Evolutionary conservation across 2,329 filamentous ascomycete species (phyloP).

Genomic region (Cladosporium sp.): DNA sequence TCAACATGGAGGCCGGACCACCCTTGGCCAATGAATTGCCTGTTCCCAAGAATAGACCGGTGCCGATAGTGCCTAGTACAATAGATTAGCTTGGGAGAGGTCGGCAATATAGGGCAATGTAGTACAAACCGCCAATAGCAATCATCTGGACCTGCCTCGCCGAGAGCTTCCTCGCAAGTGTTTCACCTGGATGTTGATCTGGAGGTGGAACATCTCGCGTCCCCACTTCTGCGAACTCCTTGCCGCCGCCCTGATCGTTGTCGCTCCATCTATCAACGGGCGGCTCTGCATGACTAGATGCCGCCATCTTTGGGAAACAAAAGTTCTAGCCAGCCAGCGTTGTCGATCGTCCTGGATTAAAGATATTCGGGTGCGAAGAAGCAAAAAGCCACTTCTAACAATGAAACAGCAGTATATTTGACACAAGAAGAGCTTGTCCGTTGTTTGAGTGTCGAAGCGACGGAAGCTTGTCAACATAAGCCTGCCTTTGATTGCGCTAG

Average conservation of each 20-base stretch:
- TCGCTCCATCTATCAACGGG: neutral
- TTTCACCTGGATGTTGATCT: neutral
- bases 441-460: neutral
- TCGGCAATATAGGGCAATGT: constrained; percentile 38
- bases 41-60: constrained; percentile 55
- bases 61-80: constrained; percentile 30
- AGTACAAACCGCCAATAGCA: constrained; percentile 67
- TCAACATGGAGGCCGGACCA: constrained; percentile 61
- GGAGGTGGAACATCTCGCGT: neutral
- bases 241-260: constrained; percentile 1
- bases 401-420: neutral
- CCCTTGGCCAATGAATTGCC: constrained; percentile 46
- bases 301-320: neutral
- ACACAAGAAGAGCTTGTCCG: neutral
- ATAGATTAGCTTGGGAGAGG: neutral
- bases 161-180: constrained; percentile 49
- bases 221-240: constrained; percentile 1
- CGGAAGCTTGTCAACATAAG: neutral
- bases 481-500: neutral
- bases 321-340: neutral
- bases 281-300: neutral
- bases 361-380: no score
- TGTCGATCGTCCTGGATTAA: neutral
- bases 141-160: constrained; percentile 57
- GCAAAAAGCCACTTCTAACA: neutral